These are phyloP conservation scores for Raddia distichophylla DNA, from an alignment of 176 grass and related monocot species.

Conservation along the genomic window DNA sequence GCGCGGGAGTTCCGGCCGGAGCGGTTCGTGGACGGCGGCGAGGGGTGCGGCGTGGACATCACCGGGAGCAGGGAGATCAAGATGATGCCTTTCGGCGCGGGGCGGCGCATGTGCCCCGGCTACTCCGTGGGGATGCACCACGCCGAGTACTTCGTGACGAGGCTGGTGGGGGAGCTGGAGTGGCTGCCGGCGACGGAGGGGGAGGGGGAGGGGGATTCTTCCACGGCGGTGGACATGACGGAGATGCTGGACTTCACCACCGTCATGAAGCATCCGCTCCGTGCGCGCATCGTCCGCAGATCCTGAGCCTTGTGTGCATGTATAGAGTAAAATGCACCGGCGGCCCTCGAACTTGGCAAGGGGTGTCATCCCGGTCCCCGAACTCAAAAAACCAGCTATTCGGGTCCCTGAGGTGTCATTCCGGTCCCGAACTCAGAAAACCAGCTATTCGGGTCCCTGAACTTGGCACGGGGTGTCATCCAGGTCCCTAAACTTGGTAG, in stretches of 20 bases:
- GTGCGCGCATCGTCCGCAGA: constrained; percentile 31
- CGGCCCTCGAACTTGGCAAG: no score
- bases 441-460: no score
- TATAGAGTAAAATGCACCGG: no score
- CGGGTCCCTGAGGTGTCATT: no score
- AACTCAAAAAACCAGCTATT: no score
- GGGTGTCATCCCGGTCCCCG: no score
- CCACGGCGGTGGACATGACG: constrained; percentile 26
- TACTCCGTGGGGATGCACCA: constrained; percentile 41
- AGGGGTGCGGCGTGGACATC: constrained; percentile 49
- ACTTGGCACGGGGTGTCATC: no score
- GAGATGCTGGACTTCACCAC: constrained; percentile 43
- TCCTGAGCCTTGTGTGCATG: no score
- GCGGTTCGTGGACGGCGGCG: constrained; percentile 60
- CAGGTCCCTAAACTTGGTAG: no score
- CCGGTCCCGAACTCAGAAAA: no score
- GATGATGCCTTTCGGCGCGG: constrained; percentile 81
- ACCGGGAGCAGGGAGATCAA: constrained; percentile 61
- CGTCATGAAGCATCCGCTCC: constrained; percentile 48
- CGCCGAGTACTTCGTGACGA: constrained; percentile 52
- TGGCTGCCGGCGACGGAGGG: constrained; percentile 46
- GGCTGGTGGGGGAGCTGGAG: constrained; percentile 46
- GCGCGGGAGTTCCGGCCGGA: constrained; percentile 62
- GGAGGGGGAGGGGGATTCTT: no score
- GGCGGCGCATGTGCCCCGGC: constrained; percentile 69